phyloP scores from a whole-genome alignment of 257 asterid genomes.

The Apocynum venetum region DNA sequence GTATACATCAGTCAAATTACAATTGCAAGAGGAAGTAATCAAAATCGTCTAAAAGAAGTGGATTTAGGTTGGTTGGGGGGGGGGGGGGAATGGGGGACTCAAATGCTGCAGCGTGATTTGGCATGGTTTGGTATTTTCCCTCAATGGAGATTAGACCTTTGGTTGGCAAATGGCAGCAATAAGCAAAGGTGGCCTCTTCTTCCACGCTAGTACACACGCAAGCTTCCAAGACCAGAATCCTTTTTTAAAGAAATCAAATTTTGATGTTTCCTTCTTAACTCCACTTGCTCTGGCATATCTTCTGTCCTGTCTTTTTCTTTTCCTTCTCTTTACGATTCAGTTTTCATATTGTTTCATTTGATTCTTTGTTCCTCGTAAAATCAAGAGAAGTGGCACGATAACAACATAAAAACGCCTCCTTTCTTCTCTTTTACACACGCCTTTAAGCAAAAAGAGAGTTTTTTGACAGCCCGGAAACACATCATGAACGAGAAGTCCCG shows the following conservation, averaged over 20 bases:
- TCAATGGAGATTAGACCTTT: not conserved
- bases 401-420: not conserved
- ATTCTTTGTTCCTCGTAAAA: not conserved
- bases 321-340: conserved; percentile 10
- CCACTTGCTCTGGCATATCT: conserved; percentile 2
- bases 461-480: conserved; percentile 8
- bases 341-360: not conserved
- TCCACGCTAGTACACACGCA: conserved; percentile 13
- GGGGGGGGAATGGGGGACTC: not conserved
- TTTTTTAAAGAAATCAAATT: not conserved
- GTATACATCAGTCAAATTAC: not conserved
- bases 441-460: not conserved
- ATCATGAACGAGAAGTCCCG: conserved; percentile 37
- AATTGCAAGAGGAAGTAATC: not conserved
- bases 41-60: conserved; percentile 1
- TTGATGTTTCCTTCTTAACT: not conserved
- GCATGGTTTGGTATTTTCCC: not conserved
- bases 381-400: not conserved
- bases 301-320: conserved; percentile 11
- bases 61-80: not conserved
- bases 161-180: conserved; percentile 3
- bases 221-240: conserved; percentile 5
- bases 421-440: no score
- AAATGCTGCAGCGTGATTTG: not conserved
- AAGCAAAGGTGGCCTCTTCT: conserved; percentile 3